Conservation (phyloP, 306 rosid species). For the Oemleria cerasiformis region DNA sequence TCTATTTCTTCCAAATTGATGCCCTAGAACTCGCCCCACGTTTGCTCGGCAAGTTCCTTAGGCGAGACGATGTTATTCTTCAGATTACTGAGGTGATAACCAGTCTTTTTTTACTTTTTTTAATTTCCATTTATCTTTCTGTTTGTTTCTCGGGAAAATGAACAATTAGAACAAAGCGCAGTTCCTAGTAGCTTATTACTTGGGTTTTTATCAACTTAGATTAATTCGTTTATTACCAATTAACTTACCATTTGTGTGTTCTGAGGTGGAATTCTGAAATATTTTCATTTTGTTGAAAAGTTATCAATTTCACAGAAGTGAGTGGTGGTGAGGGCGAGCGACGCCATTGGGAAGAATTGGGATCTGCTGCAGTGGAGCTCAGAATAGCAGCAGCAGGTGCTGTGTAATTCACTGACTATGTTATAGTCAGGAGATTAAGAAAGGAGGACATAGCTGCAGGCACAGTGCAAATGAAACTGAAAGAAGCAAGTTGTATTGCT, state of each 20-base stretch:
- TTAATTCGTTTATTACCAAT: background rate
- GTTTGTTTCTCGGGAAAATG: slow-evolving; percentile 12
- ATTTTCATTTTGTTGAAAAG: background rate
- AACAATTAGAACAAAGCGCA: background rate
- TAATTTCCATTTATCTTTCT: background rate
- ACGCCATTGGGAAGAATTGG: slow-evolving; percentile 50
- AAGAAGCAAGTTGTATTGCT: slow-evolving; percentile 21
- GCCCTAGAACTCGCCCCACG: slow-evolving; percentile 82
- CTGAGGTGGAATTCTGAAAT: background rate
- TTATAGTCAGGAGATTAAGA: background rate
- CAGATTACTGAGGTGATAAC: slow-evolving; percentile 75
- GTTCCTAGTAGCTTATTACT: background rate
- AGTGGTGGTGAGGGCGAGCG: slow-evolving; percentile 56
- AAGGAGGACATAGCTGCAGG: no score
- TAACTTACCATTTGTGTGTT: background rate
- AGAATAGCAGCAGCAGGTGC: slow-evolving; percentile 8
- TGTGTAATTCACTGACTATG: background rate
- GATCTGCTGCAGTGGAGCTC: slow-evolving; percentile 24
- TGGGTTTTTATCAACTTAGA: no score
- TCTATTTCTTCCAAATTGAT: slow-evolving; percentile 64
- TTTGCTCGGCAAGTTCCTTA: slow-evolving; percentile 77
- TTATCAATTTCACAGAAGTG: background rate
- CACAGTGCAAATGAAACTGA: no score
- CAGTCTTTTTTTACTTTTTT: no score
- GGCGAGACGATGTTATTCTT: slow-evolving; percentile 82